Conservation (phyloP, 225 moss, liverwort and hornwort species). For the Physcomitrium patens region DNA sequence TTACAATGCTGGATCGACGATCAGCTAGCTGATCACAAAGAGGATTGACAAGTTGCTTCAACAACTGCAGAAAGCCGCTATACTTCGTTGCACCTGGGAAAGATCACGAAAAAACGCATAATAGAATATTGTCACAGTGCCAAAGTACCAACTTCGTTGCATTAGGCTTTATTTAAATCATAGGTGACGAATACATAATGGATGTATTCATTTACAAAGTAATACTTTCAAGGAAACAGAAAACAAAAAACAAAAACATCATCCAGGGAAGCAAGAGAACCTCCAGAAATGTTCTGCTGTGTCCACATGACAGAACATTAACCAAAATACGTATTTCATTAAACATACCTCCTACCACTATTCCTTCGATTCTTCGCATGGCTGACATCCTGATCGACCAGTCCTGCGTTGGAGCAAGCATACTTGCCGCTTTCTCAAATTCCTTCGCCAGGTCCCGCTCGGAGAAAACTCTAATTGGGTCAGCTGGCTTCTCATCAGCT, state of each 20-base stretch:
- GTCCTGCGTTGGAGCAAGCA: conserved; percentile 87
- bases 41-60: conserved; percentile 93
- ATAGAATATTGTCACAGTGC: conserved; percentile 4
- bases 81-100: conserved; percentile 83
- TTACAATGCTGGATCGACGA: conserved; percentile 98
- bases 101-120: conserved; percentile 18
- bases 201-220: too few species aligned
- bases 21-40: conserved; percentile 87
- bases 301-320: conserved; percentile 11
- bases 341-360: conserved; percentile 80
- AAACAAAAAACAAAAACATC: background rate
- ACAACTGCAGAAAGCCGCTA: conserved; percentile 63
- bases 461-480: conserved; percentile 82
- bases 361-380: conserved; percentile 89
- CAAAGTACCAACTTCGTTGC: background rate
- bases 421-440: conserved; percentile 80
- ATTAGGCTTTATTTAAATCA: background rate
- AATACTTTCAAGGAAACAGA: too few species aligned
- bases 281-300: background rate
- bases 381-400: conserved; percentile 96
- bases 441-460: conserved; percentile 90
- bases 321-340: background rate
- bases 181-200: too few species aligned
- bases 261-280: conserved; percentile 19
- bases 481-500: conserved; percentile 84